These are phyloP conservation scores for Linnemannia exigua DNA, from an alignment of 192 early-diverging fungal species.

Conservation along the genomic window DNA sequence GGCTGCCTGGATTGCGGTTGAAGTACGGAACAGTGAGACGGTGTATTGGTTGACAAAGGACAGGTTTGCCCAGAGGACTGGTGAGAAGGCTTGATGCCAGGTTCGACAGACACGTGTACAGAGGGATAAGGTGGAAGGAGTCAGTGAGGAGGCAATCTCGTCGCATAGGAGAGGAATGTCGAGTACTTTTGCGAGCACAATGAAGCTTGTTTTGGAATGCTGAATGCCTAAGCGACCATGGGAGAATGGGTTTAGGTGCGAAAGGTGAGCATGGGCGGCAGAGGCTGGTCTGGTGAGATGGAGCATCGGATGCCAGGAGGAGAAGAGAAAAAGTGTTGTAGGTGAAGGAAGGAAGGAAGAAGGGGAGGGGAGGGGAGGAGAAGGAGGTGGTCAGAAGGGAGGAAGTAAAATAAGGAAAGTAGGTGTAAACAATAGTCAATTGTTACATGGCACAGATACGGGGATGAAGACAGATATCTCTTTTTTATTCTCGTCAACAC, in stretches of 20 bases:
- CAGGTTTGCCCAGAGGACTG: slow-evolving; percentile 24
- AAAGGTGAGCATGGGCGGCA: not conserved
- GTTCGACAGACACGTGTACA: slow-evolving; percentile 8
- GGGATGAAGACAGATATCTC: not conserved
- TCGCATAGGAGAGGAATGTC: slow-evolving; percentile 33
- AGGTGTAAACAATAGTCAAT: too few species aligned
- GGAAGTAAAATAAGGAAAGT: not conserved
- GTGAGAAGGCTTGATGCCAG: slow-evolving; percentile 22
- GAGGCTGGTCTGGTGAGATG: not conserved
- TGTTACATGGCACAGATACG: too few species aligned
- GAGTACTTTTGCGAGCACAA: slow-evolving; percentile 1
- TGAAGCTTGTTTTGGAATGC: not conserved
- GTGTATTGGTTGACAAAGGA: slow-evolving; percentile 12
- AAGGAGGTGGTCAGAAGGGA: not conserved
- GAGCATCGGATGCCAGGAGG: not conserved
- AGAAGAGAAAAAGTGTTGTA: too few species aligned
- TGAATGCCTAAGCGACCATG: not conserved
- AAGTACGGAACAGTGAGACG: slow-evolving; percentile 26
- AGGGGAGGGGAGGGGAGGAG: not conserved
- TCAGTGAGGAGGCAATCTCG: slow-evolving; percentile 24
- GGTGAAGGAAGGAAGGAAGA: not conserved
- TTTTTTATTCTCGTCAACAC: not conserved
- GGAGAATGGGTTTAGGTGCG: not conserved
- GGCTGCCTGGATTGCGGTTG: not conserved
- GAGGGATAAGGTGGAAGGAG: not conserved